Evolutionary conservation across 106 monocot species (phyloP), one percentile per base, ranked within the genome.

Genomic region (Amphibolis antarctica): DNA sequence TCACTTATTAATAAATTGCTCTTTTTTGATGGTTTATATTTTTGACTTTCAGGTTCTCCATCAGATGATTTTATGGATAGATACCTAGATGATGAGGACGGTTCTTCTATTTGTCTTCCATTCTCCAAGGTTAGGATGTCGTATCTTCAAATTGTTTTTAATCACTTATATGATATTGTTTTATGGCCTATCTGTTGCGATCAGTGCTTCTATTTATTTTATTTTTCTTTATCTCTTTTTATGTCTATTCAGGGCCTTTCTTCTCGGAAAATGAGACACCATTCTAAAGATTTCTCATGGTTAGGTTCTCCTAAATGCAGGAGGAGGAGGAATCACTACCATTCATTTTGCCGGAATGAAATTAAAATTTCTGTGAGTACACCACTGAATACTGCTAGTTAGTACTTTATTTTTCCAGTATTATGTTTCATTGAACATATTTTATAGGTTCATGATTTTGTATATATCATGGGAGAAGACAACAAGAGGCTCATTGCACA

Each of bases 401-500:
- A 21, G 49, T 20, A 12, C 53, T 48, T 31, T n/a, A n/a, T 53
- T 30, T 44, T 12, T 44, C 22, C 21, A 10, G 10, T 7, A 26
- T 53, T 47, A 22, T 54, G 31, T 63, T 53, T 56, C 7, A 17
- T 30, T 27, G 55, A 3, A 9, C 7, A 29, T 47, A 28, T 44
- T 13, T 49, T 27, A 65, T 69, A 93, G 93, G 83, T 88, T 17
- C 80, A 93, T 68, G 76, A 83, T 31, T 93, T 93, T 74, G 76
- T 93, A 36, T 67, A 78, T 57, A 65, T 93, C 28, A 74, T 85
- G 83, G 68, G 71, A 56, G 93, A 93, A 72, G 83, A 82, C 6
- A 63, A 83, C 49, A 82, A 83, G 67, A 80, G 88, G 67, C 80
- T 83, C 17, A 72, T 93, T 59, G 93, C 93, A 42, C 85, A 93